A percentile compares a stretch with the other conserved stretches of the same genome.
These are phyloP conservation scores for Zea luxurians DNA, from an alignment of 176 grass and related monocot genomes.

Conservation along the genomic window DNA sequence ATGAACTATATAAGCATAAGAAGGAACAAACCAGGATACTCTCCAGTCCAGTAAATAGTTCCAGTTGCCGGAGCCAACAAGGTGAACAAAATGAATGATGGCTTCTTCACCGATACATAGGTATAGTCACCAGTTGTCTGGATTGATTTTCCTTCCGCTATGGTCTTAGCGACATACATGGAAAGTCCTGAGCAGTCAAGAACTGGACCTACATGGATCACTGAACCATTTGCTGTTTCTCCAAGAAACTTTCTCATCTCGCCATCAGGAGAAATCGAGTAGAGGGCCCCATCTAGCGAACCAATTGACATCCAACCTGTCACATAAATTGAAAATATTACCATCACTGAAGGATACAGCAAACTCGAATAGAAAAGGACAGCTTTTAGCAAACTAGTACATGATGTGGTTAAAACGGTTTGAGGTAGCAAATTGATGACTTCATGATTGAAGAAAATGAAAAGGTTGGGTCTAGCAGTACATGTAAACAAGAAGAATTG, in stretches of 20 bases:
- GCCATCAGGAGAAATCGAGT: constrained; percentile 71
- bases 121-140: constrained; percentile 46
- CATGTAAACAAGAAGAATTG: not conserved
- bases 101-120: constrained; percentile 57
- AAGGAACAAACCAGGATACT: constrained; percentile 56
- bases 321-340: constrained; percentile 26
- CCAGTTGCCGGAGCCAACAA: constrained; percentile 71
- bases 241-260: constrained; percentile 59
- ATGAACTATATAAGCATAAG: constrained; percentile 19
- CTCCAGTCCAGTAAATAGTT: constrained; percentile 71
- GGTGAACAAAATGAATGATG: constrained; percentile 55
- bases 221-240: constrained; percentile 55
- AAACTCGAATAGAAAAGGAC: not conserved
- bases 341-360: not conserved
- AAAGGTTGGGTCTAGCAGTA: not conserved
- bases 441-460: not conserved
- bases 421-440: not conserved
- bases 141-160: constrained; percentile 59
- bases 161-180: constrained; percentile 57
- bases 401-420: not conserved
- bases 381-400: not conserved
- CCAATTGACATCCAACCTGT: constrained; percentile 90
- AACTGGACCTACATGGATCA: constrained; percentile 63
- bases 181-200: constrained; percentile 72
- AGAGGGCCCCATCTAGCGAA: constrained; percentile 73